Conservation (phyloP, 2,329 filamentous ascomycete species). For the Sporothrix protearum region DNA sequence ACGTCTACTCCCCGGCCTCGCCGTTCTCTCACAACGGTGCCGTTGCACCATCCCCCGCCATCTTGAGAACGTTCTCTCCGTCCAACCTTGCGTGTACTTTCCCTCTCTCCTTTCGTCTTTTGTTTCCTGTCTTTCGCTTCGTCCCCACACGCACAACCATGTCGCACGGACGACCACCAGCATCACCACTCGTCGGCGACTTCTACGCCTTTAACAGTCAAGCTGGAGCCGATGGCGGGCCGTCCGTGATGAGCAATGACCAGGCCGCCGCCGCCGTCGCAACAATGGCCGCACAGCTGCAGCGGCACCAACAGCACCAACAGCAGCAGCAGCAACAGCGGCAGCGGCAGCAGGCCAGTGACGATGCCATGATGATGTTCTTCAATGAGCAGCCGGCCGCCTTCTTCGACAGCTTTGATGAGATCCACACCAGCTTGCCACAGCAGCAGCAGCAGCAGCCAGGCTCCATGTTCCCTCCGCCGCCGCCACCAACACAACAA, state of each 20-base stretch:
- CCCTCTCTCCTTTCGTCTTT: neutral
- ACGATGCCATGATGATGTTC: conserved; percentile 43
- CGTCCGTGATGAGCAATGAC: conserved; percentile 14
- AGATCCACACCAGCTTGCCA: neutral
- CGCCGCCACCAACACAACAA: neutral
- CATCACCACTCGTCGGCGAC: conserved; percentile 22
- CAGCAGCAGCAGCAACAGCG: neutral
- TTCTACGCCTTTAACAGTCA: conserved; percentile 26
- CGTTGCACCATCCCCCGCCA: neutral
- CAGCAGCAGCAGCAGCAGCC: neutral
- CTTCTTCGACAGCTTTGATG: conserved; percentile 27
- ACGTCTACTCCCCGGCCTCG: neutral
- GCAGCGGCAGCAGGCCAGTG: neutral
- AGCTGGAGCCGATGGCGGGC: neutral
- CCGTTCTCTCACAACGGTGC: neutral
- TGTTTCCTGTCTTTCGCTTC: neutral
- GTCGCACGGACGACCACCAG: conserved; percentile 8
- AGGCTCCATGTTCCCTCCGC: conserved; percentile 15
- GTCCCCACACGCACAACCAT: neutral
- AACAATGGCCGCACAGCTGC: neutral
- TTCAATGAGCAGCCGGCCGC: conserved; percentile 43
- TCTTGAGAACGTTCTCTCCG: neutral
- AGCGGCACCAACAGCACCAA: neutral
- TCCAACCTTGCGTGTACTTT: neutral
- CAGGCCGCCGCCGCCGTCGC: conserved; percentile 31